Evolutionary conservation across 805 yeast species (phyloP).

Genomic region (Wickerhamiella spandovensis): DNA sequence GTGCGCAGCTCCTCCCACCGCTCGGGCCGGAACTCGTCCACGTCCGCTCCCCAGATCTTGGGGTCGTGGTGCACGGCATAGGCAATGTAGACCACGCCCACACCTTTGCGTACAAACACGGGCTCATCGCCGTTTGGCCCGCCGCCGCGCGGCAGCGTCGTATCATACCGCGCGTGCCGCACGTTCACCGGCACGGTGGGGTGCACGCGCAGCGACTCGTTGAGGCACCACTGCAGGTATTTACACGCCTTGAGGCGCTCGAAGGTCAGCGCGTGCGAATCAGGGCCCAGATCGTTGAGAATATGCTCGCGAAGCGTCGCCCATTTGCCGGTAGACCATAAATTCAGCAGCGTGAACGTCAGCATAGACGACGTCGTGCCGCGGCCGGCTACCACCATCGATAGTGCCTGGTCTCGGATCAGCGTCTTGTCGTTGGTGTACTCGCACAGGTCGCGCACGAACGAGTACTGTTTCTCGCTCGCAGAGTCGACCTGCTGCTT

Average conservation of each 20-base stretch:
- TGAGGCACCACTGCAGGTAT: slow-evolving; percentile 30
- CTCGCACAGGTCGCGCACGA: slow-evolving; percentile 14
- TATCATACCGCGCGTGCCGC: slow-evolving; percentile 28
- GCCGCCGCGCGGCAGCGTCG: slow-evolving; percentile 34
- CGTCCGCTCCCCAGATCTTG: slow-evolving; percentile 29
- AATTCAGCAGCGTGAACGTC: slow-evolving; percentile 29
- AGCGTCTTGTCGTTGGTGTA: slow-evolving; percentile 22
- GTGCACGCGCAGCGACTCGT: slow-evolving; percentile 32
- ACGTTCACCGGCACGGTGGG: slow-evolving; percentile 35
- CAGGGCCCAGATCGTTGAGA: slow-evolving; percentile 3
- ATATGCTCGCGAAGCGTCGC: slow-evolving; percentile 19
- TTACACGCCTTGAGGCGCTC: slow-evolving; percentile 31
- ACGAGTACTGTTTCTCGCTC: slow-evolving; percentile 10
- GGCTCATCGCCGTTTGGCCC: slow-evolving; percentile 26
- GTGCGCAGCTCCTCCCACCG: slow-evolving; percentile 24
- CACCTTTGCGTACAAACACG: slow-evolving; percentile 29
- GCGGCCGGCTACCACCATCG: slow-evolving; percentile 33
- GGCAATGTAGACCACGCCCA: slow-evolving; percentile 24
- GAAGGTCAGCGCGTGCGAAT: slow-evolving; percentile 19
- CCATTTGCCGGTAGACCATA: slow-evolving; percentile 21
- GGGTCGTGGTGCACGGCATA: slow-evolving; percentile 28
- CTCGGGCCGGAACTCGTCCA: slow-evolving; percentile 29
- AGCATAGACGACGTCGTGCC: slow-evolving; percentile 35
- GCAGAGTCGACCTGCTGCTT: slow-evolving; percentile 13
- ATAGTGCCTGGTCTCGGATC: slow-evolving; percentile 32